Evolutionary conservation across 2,329 filamentous ascomycete genomes (phyloP).

Genomic region (Fusarium stilboides): DNA sequence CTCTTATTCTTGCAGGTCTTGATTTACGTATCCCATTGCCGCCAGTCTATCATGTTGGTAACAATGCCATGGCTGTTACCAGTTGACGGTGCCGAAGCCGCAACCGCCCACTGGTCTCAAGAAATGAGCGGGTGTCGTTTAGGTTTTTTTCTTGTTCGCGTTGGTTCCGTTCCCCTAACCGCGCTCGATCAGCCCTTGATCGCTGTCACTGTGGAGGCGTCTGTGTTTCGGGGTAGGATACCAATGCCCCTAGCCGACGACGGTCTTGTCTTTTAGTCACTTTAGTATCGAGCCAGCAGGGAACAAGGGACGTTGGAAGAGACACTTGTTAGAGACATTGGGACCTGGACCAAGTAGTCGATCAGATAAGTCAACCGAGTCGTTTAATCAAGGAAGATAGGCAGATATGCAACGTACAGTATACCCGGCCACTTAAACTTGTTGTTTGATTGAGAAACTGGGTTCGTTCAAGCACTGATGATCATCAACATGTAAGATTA

Average conservation of each 20-base stretch:
- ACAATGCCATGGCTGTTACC: conserved; percentile 23
- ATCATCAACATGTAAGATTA: conserved; percentile 38
- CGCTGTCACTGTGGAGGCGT: conserved; percentile 39
- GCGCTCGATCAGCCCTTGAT: conserved; percentile 38
- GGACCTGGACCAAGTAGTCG: conserved; percentile 1
- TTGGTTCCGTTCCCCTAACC: conserved; percentile 41
- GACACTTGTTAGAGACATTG: conserved; percentile 17
- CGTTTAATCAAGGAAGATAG: neutral
- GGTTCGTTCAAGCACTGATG: neutral
- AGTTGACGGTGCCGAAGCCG: conserved; percentile 32
- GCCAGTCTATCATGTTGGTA: conserved; percentile 1
- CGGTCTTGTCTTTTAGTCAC: conserved; percentile 43
- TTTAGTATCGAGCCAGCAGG: conserved; percentile 45
- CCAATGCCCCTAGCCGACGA: conserved; percentile 46
- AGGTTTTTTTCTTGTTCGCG: conserved; percentile 24
- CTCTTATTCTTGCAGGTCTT: neutral
- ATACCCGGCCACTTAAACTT: neutral
- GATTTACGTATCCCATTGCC: conserved; percentile 11
- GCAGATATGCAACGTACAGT: neutral
- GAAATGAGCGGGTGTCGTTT: conserved; percentile 24
- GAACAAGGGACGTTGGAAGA: conserved; percentile 37
- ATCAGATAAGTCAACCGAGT: conserved; percentile 8
- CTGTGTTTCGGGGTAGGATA: conserved; percentile 47
- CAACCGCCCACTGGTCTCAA: conserved; percentile 23
- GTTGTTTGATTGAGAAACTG: conserved; percentile 9